Evolutionary conservation across 768 basidiomycete genomes (phyloP), one percentile per base, ranked within the genome.

Genomic region (Lactarius akahatsu): DNA sequence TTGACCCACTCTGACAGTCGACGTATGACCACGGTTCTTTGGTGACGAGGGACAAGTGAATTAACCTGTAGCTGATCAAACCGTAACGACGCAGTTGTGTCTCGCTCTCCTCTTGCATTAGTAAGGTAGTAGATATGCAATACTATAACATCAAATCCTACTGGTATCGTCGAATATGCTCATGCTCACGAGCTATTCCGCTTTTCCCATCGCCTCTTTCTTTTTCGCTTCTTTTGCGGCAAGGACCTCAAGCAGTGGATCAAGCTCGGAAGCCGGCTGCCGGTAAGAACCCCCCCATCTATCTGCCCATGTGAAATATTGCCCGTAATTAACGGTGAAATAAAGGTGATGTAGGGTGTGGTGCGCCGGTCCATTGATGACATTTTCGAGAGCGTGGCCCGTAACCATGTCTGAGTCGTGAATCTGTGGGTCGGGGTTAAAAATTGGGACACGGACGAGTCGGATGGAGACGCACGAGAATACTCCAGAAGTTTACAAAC

Each of bases 381-480:
- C 78, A 66, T 82, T 87, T 78, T 98, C 96, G 5, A 97, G 83
- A 4, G 87, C 80, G 74, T 93, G 90, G 3, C 91, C 96, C 34
- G 93, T 92, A 73, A 98, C 87, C 96, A 99, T 98, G 80, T 98
- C 97, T 4, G 94, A 96, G 77, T 99, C 97, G 74, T 99, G 96
- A 71, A 99, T 99, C 93, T 94, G 73, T 32, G 41, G 1, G 38
- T 3, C 36, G 34, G 20, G 26, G 38, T 66, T 26, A 58, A 54
- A 5, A n/a, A 58, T 28, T 47, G 20, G 20, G 28, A 38, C n/a
- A 32, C 8, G 38, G 38, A 13, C 16, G 34, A 32, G 36, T 34
- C 23, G 23, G 23, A 52, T 15, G 40, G n/a, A 63, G n/a, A 81
- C 88, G 60, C 74, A 93, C 92, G 67, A 97, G 83, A 76, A 98